Evolutionary conservation across 108 stramenopile species (phyloP).

Genomic region (Pelagomonas calceolata): DNA sequence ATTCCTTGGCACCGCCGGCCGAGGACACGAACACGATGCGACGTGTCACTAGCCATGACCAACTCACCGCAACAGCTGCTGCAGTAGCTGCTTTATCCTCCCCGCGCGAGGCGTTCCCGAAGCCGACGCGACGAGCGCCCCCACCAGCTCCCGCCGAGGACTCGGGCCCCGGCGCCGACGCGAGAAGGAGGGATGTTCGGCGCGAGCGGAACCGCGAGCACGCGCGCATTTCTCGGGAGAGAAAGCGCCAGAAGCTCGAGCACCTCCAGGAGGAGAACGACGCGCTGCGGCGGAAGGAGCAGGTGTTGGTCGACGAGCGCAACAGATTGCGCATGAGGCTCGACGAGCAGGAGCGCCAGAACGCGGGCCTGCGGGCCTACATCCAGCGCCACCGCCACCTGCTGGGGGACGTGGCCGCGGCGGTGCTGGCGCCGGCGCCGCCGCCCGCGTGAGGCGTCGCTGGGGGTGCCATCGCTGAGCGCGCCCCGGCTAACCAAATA

Average conservation of each 20-base stretch:
- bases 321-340: neutral
- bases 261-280: constrained; percentile 2
- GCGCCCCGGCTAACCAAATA: too few relatives aligned
- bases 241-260: constrained; percentile 1
- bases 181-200: neutral
- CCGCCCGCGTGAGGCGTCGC: too few relatives aligned
- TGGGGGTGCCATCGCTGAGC: too few relatives aligned
- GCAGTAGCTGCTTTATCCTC: neutral
- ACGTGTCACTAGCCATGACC: neutral
- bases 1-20: neutral
- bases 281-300: neutral
- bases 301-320: neutral
- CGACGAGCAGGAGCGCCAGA: neutral
- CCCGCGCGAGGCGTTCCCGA: too few relatives aligned
- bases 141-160: too few relatives aligned
- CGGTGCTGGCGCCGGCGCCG: too few relatives aligned
- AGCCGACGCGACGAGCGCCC: too few relatives aligned
- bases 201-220: neutral
- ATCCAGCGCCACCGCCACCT: too few relatives aligned
- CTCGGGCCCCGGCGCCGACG: neutral
- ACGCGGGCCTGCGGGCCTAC: neutral
- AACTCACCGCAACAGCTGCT: neutral
- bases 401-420: too few relatives aligned
- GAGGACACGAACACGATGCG: neutral
- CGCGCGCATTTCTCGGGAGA: neutral